Base-by-base conservation (phyloP, 495 filamentous ascomycete species). In the Aspergillus ellipticus region DNA sequence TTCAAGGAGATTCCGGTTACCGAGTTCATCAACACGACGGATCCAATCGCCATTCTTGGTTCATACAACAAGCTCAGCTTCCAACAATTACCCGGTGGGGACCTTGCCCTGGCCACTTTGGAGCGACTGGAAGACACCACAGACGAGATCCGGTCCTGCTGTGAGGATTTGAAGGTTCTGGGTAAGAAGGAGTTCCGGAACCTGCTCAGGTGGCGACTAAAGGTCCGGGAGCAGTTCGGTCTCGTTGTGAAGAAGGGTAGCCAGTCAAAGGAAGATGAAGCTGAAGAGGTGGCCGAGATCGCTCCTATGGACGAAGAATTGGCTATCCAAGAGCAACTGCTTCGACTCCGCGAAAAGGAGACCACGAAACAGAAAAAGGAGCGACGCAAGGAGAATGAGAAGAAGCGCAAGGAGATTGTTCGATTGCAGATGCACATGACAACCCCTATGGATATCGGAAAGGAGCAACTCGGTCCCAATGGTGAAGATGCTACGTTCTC, bases 391-490 rank as follows among this genome's bases (percentile, higher is more conserved):
- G 89, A 92, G 37, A 97, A 97, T 58, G 92, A 96, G 69, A 85
- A 84, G 65, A 96, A 92, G 73, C 85, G 87, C 59, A 91, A 88
- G 68, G 92, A 96, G 54, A 92, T 96, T 52, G 77, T 92, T 26
- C 87, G 94, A 45, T 84, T 97, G 87, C 95, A 98, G 72, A 83
- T 98, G 77, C 84, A 96, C 70, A 97, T 98, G 95, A 90, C 85
- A 15, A 87, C 90, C 1, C 93, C 94, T 15, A 92, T 89, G 78
- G 95, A 98, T 57, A 95, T 98, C 60, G 94, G 94, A 59, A 86
- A 94, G 76, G 93, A 97, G 66, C 90, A 96, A 67, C 74, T 79
- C n/a, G 89, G 89, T 11, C 85, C 88, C 1, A 72, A 77, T 31
- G 92, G 90, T 6, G 83, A 86, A 16, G 89, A 89, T 42, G 78